phyloP scores from a whole-genome alignment of 441 rosid species.

The Monsonia emarginata region DNA sequence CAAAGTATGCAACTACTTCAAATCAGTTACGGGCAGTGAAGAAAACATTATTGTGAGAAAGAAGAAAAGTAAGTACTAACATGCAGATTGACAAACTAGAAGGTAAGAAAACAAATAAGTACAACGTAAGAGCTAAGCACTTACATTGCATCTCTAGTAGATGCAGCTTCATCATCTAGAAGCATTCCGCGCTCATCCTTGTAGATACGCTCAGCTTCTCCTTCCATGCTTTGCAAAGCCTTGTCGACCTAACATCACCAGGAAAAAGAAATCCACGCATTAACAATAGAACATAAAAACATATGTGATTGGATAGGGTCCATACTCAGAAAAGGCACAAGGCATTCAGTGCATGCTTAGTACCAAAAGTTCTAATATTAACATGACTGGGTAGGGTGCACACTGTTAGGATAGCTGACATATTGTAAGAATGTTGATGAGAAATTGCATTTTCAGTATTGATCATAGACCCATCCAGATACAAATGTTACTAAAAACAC shows the following conservation, averaged over 20 bases:
- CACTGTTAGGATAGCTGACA: neutral
- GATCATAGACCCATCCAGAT: neutral
- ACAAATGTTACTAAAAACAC: neutral
- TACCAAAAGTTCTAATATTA: neutral
- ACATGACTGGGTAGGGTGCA: neutral
- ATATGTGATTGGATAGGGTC: neutral
- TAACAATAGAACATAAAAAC: neutral
- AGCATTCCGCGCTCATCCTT: conserved; percentile 71
- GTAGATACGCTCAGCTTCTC: conserved; percentile 81
- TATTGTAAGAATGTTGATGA: neutral
- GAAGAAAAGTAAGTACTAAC: neutral
- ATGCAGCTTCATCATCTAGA: conserved; percentile 89
- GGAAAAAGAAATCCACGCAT: conserved; percentile 4
- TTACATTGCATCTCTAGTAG: conserved; percentile 94
- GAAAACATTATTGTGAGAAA: too few species aligned
- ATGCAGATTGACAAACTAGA: neutral
- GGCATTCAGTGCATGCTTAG: too few species aligned
- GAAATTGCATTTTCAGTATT: neutral
- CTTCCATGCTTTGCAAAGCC: conserved; percentile 81
- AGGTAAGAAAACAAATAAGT: conserved; percentile 8
- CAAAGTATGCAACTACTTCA: too few species aligned
- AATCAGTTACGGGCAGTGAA: too few species aligned
- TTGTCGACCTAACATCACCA: conserved; percentile 54
- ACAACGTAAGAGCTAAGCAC: conserved; percentile 20
- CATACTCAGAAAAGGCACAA: neutral